phyloP scores from a whole-genome alignment of 768 basidiomycete genomes.

The Mycena vulgaris region DNA sequence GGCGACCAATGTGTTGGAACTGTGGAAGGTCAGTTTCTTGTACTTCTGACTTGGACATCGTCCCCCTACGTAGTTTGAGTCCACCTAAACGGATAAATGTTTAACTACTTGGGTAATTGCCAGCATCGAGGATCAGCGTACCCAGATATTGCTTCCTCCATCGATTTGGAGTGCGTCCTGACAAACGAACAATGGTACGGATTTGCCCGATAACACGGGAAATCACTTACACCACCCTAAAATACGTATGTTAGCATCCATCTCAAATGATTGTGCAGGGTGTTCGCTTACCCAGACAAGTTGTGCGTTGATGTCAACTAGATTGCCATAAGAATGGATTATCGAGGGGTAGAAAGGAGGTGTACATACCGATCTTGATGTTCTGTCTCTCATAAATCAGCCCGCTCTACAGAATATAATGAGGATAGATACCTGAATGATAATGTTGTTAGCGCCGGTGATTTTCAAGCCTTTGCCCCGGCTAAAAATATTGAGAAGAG shows the following conservation, averaged over 20 bases:
- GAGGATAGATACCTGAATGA: slow-evolving; percentile 32
- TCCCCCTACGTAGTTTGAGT: slow-evolving; percentile 18
- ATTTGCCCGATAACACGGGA: too few relatives aligned
- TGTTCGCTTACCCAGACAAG: slow-evolving; percentile 39
- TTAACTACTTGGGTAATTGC: background rate
- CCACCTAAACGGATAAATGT: slow-evolving; percentile 12
- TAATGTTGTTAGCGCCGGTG: slow-evolving; percentile 42
- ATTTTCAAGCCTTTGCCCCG: slow-evolving; percentile 40
- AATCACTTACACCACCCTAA: slow-evolving; percentile 16
- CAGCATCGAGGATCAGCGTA: slow-evolving; percentile 4
- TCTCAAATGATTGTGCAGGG: background rate
- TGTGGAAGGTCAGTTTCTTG: background rate
- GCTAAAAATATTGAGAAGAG: background rate
- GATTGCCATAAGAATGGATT: background rate
- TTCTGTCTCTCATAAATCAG: slow-evolving; percentile 28
- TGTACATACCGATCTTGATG: slow-evolving; percentile 30
- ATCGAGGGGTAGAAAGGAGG: background rate
- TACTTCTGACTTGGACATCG: background rate
- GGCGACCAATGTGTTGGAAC: slow-evolving; percentile 45
- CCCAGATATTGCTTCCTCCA: slow-evolving; percentile 46
- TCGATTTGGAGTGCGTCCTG: slow-evolving; percentile 46
- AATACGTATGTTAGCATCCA: background rate
- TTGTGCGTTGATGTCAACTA: slow-evolving; percentile 42
- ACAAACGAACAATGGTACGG: background rate
- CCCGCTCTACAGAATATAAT: background rate